These are phyloP conservation scores for Buddleja alternifolia DNA, from an alignment of 257 asterid species.

Conservation along the genomic window DNA sequence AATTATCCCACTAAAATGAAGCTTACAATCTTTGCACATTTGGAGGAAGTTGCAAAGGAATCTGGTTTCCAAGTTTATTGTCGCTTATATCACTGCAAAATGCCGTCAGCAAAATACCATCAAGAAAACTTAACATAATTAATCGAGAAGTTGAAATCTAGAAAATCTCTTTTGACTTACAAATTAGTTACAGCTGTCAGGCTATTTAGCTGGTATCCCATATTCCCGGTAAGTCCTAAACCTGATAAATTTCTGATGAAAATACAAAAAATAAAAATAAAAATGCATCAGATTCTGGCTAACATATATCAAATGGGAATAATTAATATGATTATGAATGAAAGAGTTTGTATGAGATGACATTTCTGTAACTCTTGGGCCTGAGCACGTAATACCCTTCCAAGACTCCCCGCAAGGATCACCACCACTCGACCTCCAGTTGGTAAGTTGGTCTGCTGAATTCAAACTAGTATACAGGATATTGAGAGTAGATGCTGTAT, in stretches of 20 bases:
- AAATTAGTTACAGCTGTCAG: constrained; percentile 28
- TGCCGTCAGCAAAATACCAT: constrained; percentile 30
- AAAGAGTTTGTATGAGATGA: constrained; percentile 6
- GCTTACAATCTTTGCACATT: constrained; percentile 52
- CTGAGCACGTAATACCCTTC: constrained; percentile 54
- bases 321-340: neutral
- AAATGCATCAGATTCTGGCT: constrained; percentile 51
- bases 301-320: constrained; percentile 44
- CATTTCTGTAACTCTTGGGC: constrained; percentile 52
- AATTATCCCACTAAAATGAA: neutral
- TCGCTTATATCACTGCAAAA: constrained; percentile 72
- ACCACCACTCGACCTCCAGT: constrained; percentile 47
- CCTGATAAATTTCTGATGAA: constrained; percentile 23
- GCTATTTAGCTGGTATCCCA: constrained; percentile 23
- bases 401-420: constrained; percentile 60
- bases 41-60: constrained; percentile 74
- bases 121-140: constrained; percentile 16
- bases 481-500: constrained; percentile 52
- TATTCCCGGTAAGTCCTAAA: constrained; percentile 19
- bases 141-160: constrained; percentile 6
- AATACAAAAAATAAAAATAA: neutral
- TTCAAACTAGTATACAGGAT: constrained; percentile 48
- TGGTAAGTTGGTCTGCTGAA: constrained; percentile 36
- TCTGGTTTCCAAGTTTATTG: constrained; percentile 55
- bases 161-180: neutral